phyloP scores from a whole-genome alignment of 257 asterid genomes.

The Solanum infundibuliforme region DNA sequence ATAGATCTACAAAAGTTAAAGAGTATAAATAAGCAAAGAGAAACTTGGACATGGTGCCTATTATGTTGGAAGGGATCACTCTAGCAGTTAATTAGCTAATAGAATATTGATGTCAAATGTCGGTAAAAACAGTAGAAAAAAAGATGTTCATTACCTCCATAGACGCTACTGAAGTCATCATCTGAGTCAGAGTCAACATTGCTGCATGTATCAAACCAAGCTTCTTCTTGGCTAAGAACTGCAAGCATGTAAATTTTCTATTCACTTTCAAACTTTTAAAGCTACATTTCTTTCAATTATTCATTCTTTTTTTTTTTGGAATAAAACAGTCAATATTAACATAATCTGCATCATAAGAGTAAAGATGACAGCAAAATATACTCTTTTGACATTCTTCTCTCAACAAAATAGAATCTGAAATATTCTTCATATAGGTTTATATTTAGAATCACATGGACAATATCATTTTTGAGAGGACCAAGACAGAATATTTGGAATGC shows the following conservation, averaged over 20 bases:
- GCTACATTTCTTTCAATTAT: neutral
- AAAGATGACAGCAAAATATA: neutral
- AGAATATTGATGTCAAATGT: neutral
- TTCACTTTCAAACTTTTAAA: neutral
- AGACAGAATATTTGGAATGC: neutral
- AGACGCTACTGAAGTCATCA: conserved; percentile 78
- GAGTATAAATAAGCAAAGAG: neutral
- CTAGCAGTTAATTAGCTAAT: neutral
- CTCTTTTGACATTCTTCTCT: neutral
- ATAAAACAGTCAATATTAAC: neutral
- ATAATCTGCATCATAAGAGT: neutral
- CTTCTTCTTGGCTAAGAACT: conserved; percentile 75
- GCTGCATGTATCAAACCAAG: conserved; percentile 88
- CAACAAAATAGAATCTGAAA: neutral
- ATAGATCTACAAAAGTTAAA: conserved; percentile 27
- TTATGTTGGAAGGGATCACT: neutral
- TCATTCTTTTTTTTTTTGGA: neutral
- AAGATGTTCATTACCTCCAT: conserved; percentile 53
- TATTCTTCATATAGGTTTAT: neutral
- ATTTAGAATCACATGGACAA: neutral
- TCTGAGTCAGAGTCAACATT: conserved; percentile 82
- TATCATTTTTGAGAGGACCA: neutral
- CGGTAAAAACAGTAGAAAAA: neutral
- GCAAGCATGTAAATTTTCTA: conserved; percentile 9
- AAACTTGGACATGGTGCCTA: neutral